Percentiles rank a stretch among this genome's conserved stretches.
Conservation (phyloP, 2,329 filamentous ascomycete species). For the Periconia sp. region DNA sequence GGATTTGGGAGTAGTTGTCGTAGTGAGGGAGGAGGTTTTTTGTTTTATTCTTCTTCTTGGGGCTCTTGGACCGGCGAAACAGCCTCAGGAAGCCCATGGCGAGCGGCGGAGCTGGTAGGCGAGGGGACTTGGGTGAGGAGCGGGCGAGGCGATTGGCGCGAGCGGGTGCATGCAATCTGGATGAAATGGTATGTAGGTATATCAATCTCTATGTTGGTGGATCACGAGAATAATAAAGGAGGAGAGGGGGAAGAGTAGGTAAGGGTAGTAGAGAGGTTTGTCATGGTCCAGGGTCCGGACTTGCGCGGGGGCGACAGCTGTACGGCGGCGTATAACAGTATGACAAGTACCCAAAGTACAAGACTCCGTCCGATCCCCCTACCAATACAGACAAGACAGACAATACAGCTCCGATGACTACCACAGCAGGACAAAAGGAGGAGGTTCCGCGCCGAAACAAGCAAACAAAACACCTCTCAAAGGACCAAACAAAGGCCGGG, state of each 20-base stretch:
- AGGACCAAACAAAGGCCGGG: too few species aligned
- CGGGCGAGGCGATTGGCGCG: constrained; percentile 8
- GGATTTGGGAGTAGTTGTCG: constrained; percentile 23
- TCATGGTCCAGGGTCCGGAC: constrained; percentile 8
- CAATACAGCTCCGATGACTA: too few species aligned
- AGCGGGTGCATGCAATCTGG: constrained; percentile 1
- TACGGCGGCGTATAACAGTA: background rate
- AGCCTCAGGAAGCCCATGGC: constrained; percentile 55
- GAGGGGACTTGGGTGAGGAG: constrained; percentile 11
- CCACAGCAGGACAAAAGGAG: too few species aligned
- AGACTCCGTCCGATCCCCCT: too few species aligned
- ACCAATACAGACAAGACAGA: too few species aligned
- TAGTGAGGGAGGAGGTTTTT: constrained; percentile 25
- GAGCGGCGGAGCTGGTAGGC: constrained; percentile 22
- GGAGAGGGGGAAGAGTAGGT: constrained; percentile 14
- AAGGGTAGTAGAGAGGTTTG: too few species aligned
- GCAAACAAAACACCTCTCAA: too few species aligned
- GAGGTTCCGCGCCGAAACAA: too few species aligned
- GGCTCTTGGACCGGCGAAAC: constrained; percentile 47
- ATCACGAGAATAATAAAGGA: background rate
- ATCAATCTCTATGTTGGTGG: background rate
- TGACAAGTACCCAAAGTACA: too few species aligned
- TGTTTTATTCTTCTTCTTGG: constrained; percentile 44
- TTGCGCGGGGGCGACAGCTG: constrained; percentile 19
- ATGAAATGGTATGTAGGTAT: background rate